A percentile compares a stretch with the other conserved stretches of the same genome.
Evolutionary conservation across 2,329 filamentous ascomycete species (phyloP).

Genomic region (Thielaviopsis punctulata): DNA sequence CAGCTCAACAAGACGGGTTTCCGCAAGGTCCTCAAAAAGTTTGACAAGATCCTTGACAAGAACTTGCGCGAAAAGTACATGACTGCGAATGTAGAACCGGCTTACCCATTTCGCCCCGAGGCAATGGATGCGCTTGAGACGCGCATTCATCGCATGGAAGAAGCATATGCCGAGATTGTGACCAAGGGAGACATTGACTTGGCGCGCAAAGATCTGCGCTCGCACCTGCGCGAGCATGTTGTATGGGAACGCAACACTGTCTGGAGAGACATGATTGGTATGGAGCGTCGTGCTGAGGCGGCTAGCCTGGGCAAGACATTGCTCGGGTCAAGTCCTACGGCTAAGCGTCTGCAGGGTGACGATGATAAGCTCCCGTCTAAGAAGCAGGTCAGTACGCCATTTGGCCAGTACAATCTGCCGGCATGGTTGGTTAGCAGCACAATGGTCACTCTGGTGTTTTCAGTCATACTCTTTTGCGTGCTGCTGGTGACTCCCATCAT

Average conservation of each 20-base stretch:
- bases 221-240: constrained; percentile 88
- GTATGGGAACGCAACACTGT: constrained; percentile 99
- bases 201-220: constrained; percentile 69
- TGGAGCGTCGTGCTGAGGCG: constrained; percentile 87
- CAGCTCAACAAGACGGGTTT: constrained; percentile 96
- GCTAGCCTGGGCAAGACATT: constrained; percentile 78
- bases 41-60: constrained; percentile 85
- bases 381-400: constrained; percentile 60
- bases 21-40: constrained; percentile 92
- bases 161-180: constrained; percentile 63
- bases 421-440: constrained; percentile 70
- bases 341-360: constrained; percentile 68
- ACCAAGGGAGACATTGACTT: constrained; percentile 61
- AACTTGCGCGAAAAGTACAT: constrained; percentile 66
- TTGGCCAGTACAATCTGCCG: constrained; percentile 61
- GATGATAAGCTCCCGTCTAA: constrained; percentile 44
- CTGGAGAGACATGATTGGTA: constrained; percentile 97
- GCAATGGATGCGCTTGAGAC: constrained; percentile 56
- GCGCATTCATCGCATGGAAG: constrained; percentile 58
- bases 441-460: constrained; percentile 56
- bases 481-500: constrained; percentile 68
- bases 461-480: constrained; percentile 55
- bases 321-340: constrained; percentile 53
- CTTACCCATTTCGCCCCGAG: constrained; percentile 62
- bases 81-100: constrained; percentile 51